Conservation (phyloP, 805 yeast genomes). For the Brettanomyces naardenensis region DNA sequence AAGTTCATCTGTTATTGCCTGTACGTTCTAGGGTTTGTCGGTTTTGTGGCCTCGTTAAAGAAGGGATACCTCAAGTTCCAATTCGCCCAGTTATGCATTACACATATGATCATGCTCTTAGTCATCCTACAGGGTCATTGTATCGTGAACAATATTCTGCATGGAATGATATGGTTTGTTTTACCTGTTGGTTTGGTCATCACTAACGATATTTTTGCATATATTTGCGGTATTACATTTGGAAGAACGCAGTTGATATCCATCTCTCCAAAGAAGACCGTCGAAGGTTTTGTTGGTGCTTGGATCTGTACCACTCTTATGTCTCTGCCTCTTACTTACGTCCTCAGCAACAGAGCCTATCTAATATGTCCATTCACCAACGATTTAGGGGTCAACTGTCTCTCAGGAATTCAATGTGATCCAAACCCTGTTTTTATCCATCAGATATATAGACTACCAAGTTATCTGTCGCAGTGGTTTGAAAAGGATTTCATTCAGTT, state of each 20-base stretch:
- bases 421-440: conserved; percentile 86
- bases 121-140: conserved; percentile 94
- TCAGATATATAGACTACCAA: conserved; percentile 71
- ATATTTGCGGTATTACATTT: conserved; percentile 93
- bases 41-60: conserved; percentile 82
- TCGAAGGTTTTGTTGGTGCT: conserved; percentile 96
- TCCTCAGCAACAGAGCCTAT: conserved; percentile 59
- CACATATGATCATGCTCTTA: conserved; percentile 86
- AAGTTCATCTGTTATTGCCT: conserved; percentile 75
- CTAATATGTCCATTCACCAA: conserved; percentile 78
- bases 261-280: conserved; percentile 94
- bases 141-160: conserved; percentile 80
- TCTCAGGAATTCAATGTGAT: conserved; percentile 63
- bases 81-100: conserved; percentile 86
- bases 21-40: conserved; percentile 80
- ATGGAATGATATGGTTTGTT: conserved; percentile 91
- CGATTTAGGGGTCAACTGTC: conserved; percentile 31
- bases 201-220: conserved; percentile 93
- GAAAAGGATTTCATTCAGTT: conserved; percentile 43
- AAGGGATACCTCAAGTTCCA: conserved; percentile 88
- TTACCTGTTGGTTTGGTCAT: conserved; percentile 89
- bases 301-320: conserved; percentile 87
- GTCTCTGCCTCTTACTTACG: conserved; percentile 56
- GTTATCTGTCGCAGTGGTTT: conserved; percentile 42
- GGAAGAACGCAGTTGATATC: conserved; percentile 89